Evolutionary conservation across 106 monocot species (phyloP).

Genomic region (Apostasia shenzhenica): DNA sequence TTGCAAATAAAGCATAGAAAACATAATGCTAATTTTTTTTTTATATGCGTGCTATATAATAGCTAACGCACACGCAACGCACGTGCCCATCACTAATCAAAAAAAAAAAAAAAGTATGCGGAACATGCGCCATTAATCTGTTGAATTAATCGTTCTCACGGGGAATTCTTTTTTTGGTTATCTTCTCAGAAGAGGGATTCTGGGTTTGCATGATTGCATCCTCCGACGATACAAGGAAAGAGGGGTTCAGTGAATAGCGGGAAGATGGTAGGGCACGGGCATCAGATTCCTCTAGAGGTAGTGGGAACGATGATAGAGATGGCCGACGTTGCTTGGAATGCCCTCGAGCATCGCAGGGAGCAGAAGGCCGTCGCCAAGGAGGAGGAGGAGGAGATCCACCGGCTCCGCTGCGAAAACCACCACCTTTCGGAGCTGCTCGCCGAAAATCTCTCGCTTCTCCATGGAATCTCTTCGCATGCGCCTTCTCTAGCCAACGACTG

Average conservation of each 20-base stretch:
- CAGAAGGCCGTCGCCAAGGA: constrained; percentile 3
- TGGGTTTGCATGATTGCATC: too few species aligned
- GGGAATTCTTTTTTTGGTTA: too few species aligned
- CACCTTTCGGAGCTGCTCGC: constrained; percentile 43
- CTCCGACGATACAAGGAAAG: neutral
- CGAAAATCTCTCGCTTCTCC: constrained; percentile 49
- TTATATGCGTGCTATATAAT: too few species aligned
- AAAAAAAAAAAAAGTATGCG: too few species aligned
- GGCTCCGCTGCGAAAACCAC: constrained; percentile 51
- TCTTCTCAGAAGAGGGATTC: too few species aligned
- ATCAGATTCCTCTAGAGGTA: constrained; percentile 60
- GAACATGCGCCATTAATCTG: too few species aligned
- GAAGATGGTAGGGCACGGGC: constrained; percentile 21
- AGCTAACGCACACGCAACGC: too few species aligned
- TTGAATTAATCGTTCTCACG: too few species aligned
- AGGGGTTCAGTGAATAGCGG: too few species aligned
- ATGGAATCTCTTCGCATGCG: constrained; percentile 30
- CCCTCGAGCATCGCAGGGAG: constrained; percentile 63
- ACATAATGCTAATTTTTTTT: too few species aligned
- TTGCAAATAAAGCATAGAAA: too few species aligned
- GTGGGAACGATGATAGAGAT: constrained; percentile 79
- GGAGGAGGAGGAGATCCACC: constrained; percentile 24
- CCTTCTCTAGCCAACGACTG: constrained; percentile 48
- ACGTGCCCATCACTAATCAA: too few species aligned
- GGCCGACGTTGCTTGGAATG: constrained; percentile 84